Evolutionary conservation across 2,329 filamentous ascomycete species (phyloP).

Genomic region (Ceratocystiopsis sp.): DNA sequence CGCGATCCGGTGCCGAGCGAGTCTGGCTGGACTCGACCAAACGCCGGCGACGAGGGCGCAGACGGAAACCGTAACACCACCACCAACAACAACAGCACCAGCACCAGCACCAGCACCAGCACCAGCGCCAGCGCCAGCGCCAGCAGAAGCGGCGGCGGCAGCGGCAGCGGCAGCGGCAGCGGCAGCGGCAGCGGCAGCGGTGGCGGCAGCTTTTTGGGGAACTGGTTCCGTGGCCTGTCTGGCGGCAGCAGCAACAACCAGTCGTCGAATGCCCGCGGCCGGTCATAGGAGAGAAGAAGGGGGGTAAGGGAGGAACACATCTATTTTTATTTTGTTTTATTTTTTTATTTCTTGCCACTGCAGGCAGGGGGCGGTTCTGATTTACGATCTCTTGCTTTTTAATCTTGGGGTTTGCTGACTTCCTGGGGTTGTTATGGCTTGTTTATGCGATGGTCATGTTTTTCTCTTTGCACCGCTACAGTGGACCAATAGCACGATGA

Average conservation of each 20-base stretch:
- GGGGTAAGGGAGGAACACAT: background rate
- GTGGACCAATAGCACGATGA: background rate
- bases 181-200: background rate
- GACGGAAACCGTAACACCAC: background rate
- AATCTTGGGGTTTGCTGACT: too few relatives aligned
- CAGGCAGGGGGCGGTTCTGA: background rate
- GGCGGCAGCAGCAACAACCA: background rate
- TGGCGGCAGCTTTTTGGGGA: background rate
- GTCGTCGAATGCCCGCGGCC: slow-evolving; percentile 1
- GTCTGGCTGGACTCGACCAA: too few relatives aligned
- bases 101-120: background rate
- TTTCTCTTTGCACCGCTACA: background rate
- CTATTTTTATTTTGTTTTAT: background rate
- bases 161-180: background rate
- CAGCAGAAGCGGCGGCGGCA: background rate
- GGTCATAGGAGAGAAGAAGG: background rate
- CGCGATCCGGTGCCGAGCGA: too few relatives aligned
- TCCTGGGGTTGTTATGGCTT: too few relatives aligned
- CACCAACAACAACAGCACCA: background rate
- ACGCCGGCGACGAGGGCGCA: too few relatives aligned
- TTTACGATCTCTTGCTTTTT: background rate
- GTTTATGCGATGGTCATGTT: background rate
- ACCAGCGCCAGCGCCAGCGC: background rate
- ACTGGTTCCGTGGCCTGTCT: background rate
- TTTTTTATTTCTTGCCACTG: background rate